These are phyloP conservation scores for Neurospora cerealis DNA, from an alignment of 495 filamentous ascomycete genomes.

Conservation along the genomic window DNA sequence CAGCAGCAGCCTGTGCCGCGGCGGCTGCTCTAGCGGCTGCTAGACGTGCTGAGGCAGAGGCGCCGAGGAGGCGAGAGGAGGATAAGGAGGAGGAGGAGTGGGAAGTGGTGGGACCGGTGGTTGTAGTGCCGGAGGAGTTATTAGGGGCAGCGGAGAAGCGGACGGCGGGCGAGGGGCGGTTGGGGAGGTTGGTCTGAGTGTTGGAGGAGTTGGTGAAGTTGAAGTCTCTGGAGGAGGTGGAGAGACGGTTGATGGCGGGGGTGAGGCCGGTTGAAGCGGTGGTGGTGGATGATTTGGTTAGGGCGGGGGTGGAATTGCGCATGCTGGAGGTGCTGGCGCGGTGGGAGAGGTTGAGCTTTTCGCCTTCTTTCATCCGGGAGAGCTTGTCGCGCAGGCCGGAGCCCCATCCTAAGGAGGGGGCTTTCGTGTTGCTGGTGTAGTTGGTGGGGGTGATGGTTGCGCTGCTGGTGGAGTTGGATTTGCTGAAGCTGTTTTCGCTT, in stretches of 20 bases:
- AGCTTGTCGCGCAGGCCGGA: constrained; percentile 35
- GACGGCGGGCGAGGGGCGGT: background rate
- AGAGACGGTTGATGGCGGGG: background rate
- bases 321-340: constrained; percentile 11
- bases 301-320: background rate
- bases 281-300: constrained; percentile 4
- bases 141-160: background rate
- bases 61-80: background rate
- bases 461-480: constrained; percentile 12
- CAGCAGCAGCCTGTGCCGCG: background rate
- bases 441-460: background rate
- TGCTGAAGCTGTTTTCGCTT: constrained; percentile 1
- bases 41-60: background rate
- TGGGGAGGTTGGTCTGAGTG: background rate
- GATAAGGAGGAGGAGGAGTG: background rate
- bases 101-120: background rate
- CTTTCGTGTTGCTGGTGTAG: background rate
- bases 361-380: constrained; percentile 44
- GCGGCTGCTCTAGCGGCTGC: background rate
- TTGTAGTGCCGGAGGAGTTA: background rate
- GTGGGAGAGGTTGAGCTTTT: constrained; percentile 27
- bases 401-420: constrained; percentile 39
- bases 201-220: constrained; percentile 1
- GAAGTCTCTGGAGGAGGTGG: background rate
- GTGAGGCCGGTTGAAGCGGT: constrained; percentile 11